Evolutionary conservation across 805 yeast species (phyloP).

Genomic region (Candida corydali): DNA sequence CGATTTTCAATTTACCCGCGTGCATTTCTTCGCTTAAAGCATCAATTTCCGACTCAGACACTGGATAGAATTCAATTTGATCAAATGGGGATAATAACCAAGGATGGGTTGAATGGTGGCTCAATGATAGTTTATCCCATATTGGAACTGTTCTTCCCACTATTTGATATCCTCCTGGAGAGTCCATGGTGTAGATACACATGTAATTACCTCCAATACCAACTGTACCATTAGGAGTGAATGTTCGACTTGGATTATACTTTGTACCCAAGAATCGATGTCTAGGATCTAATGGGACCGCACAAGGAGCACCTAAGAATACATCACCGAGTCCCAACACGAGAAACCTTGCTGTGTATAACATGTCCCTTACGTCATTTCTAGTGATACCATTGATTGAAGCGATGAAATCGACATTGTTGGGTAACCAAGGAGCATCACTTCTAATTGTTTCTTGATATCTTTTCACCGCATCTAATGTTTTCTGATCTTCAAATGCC

Average conservation of each 20-base stretch:
- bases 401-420: slow-evolving; percentile 93
- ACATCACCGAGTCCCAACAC: slow-evolving; percentile 97
- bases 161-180: slow-evolving; percentile 97
- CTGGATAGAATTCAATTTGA: slow-evolving; percentile 93
- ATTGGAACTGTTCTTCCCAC: slow-evolving; percentile 96
- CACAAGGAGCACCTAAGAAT: slow-evolving; percentile 97
- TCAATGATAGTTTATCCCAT: slow-evolving; percentile 91
- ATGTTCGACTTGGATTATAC: slow-evolving; percentile 94
- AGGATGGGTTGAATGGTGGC: slow-evolving; percentile 60
- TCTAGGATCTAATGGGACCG: slow-evolving; percentile 96
- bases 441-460: slow-evolving; percentile 91
- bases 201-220: slow-evolving; percentile 99
- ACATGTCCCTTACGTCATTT: slow-evolving; percentile 71
- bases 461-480: slow-evolving; percentile 84
- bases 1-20: slow-evolving; percentile 76
- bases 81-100: slow-evolving; percentile 93
- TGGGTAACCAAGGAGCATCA: slow-evolving; percentile 96
- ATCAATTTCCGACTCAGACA: slow-evolving; percentile 79
- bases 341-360: slow-evolving; percentile 85
- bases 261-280: slow-evolving; percentile 89
- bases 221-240: slow-evolving; percentile 94
- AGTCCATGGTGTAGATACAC: slow-evolving; percentile 97
- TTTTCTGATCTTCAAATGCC: slow-evolving; percentile 92
- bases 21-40: slow-evolving; percentile 63
- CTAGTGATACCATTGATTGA: slow-evolving; percentile 79